A percentile compares a stretch with the other conserved stretches of the same genome.
phyloP scores from a whole-genome alignment of 441 rosid genomes.

The Cnidoscolus chayamansa region DNA sequence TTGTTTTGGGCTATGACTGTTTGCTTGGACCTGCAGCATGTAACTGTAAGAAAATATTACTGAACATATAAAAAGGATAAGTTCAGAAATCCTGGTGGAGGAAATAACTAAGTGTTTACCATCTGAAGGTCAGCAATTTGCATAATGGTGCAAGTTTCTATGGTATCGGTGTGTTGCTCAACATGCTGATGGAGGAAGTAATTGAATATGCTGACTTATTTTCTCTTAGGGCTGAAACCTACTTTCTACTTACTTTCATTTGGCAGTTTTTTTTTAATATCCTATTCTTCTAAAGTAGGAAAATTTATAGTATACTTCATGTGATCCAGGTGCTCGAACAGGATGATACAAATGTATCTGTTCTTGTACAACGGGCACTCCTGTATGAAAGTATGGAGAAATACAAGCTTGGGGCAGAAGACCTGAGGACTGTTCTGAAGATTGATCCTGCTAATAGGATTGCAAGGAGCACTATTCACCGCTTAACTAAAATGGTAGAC shows the following conservation, averaged over 20 bases:
- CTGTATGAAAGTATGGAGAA: slow-evolving; percentile 95
- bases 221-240: not conserved
- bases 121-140: not conserved
- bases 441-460: slow-evolving; percentile 76
- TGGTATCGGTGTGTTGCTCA: not conserved
- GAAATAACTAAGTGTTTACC: not conserved
- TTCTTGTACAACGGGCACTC: slow-evolving; percentile 87
- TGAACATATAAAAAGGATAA: not conserved
- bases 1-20: not conserved
- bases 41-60: not conserved
- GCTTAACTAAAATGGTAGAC: slow-evolving; percentile 72
- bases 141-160: not conserved
- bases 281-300: not conserved
- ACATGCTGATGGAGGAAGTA: not conserved
- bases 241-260: not conserved
- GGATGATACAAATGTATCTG: slow-evolving; percentile 58
- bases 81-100: not conserved
- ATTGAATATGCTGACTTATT: not conserved
- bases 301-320: slow-evolving; percentile 9
- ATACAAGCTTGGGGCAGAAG: slow-evolving; percentile 93
- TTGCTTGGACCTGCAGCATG: not conserved
- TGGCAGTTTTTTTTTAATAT: not conserved
- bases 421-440: slow-evolving; percentile 78
- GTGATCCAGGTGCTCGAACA: slow-evolving; percentile 64
- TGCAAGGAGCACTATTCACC: slow-evolving; percentile 91